Percentiles rank a stretch among this genome's conserved stretches.
phyloP scores from a whole-genome alignment of 1,139 yeast genomes.

The Candida mesenterica region DNA sequence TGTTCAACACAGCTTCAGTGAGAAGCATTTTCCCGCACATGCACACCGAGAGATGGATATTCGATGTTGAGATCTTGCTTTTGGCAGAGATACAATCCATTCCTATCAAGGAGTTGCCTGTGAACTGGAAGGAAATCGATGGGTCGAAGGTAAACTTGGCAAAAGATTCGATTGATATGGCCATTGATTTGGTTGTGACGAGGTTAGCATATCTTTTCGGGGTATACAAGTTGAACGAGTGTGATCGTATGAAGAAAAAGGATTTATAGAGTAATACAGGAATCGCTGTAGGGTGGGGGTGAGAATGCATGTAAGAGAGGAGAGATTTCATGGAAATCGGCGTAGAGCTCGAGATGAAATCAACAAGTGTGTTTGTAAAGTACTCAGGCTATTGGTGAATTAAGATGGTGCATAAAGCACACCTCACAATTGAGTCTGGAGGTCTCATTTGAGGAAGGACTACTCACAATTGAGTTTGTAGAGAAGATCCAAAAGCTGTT shows the following conservation, averaged over 20 bases:
- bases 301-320: too few relatives aligned
- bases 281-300: too few relatives aligned
- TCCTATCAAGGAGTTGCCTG: constrained; percentile 72
- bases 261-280: not conserved
- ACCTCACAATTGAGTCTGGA: too few relatives aligned
- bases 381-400: too few relatives aligned
- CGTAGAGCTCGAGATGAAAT: too few relatives aligned
- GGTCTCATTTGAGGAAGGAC: too few relatives aligned
- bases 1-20: constrained; percentile 74
- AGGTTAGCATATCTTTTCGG: constrained; percentile 86
- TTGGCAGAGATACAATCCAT: constrained; percentile 73
- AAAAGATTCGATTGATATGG: constrained; percentile 88
- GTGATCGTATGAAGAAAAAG: not conserved
- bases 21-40: constrained; percentile 73
- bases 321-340: too few relatives aligned
- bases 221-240: constrained; percentile 53
- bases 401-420: too few relatives aligned
- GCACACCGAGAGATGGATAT: constrained; percentile 98
- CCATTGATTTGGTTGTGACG: constrained; percentile 89
- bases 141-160: constrained; percentile 95
- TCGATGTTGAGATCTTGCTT: constrained; percentile 88
- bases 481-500: too few relatives aligned
- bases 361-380: too few relatives aligned
- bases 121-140: constrained; percentile 95
- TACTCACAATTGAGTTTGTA: too few relatives aligned